Evolutionary conservation across 306 rosid genomes (phyloP), one percentile per base, ranked within the genome.

Genomic region (Benincasa hispida): DNA sequence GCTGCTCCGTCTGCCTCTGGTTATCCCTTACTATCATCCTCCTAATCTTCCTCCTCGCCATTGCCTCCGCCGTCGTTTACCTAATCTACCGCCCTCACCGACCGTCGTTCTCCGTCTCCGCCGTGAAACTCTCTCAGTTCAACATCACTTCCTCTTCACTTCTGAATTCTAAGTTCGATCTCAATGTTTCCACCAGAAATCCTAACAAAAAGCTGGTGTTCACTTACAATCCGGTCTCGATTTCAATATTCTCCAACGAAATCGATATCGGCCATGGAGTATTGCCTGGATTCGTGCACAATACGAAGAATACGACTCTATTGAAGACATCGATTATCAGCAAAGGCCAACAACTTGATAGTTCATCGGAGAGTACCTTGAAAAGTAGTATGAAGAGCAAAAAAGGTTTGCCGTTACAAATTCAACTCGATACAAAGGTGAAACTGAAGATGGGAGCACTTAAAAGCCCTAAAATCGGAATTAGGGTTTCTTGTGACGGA

Each of bases 401-500:
- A 69, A 87, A 50, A 4, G 97, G 95, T 12, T 9, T 94, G 79
- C 84, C 93, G 1, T 77, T 94, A 86, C 68, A 39, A 75, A 85
- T 94, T 76, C 73, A 76, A 53, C 63, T 94, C 66, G 90, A 90
- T 58, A 90, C 98, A 5, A 89, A 87, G 75, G 97, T 91, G 83
- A 89, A 87, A 60, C 89, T 86, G 2, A 89, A 82, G 76, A 84
- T 85, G 81, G 91, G 92, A 5, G 87, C 65, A 0, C 41, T 94
- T 78, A 90, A 91, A 67, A 84, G 92, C 14, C 96, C 97, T 0
- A 85, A 76, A 2, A 74, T 90, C 32, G 84, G 97, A 32, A 86
- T 94, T 53, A 84, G 91, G 75, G 95, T 94, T n/a, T 27, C 47
- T 1, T 94, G 98, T 48, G 90, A 87, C 3, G 97, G 97, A 18